Base-by-base conservation (phyloP, 768 basidiomycete species). In the Podaxis sp. region DNA sequence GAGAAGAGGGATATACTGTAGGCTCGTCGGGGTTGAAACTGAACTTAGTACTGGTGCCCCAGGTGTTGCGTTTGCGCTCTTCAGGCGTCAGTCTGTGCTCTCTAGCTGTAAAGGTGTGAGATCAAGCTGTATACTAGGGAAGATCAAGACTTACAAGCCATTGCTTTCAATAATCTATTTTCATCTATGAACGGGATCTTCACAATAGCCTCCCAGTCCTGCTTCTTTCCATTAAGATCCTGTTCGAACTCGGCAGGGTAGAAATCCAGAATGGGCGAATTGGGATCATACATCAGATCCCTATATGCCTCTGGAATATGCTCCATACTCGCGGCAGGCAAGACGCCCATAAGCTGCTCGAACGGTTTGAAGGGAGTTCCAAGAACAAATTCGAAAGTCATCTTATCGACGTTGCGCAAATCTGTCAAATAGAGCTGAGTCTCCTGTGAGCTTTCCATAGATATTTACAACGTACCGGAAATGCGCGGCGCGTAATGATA, bases 161-260 rank as follows among this genome's bases (percentile, higher is more conserved):
- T 98, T 2, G 96, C 92, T 36, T 78, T 78, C 36, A 97, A 76
- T 22, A 99, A 72, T 56, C 93, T 81, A 11, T 76, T 67, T 72
- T 96, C 87, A 51, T 97, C 88, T 64, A 99, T 98, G 74, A 99
- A 99, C 0, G 97, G 97, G 66, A 99, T 98, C 77, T 98, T 98
- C 58, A 99, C 94, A 55, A 98, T 86, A 0, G 97, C 96, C 73
- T 99, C 97, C 97, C 97, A 99, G 25, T 98, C 96, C 67, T 91
- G 89, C 73, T 95, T 98, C 83, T 99, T 99, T 36, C 97, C 97
- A 67, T 99, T 98, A 71, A 97, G 75, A 76, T 99, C 97, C 66
- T 85, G 87, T 66, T 93, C 94, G 66, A 98, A 98, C 57, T 94
- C 88, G 15, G 80, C 66, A 2, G 97, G 97, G 72, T 99, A 99